Conservation (phyloP, 495 filamentous ascomycete genomes). For the Parathielavia appendiculata region DNA sequence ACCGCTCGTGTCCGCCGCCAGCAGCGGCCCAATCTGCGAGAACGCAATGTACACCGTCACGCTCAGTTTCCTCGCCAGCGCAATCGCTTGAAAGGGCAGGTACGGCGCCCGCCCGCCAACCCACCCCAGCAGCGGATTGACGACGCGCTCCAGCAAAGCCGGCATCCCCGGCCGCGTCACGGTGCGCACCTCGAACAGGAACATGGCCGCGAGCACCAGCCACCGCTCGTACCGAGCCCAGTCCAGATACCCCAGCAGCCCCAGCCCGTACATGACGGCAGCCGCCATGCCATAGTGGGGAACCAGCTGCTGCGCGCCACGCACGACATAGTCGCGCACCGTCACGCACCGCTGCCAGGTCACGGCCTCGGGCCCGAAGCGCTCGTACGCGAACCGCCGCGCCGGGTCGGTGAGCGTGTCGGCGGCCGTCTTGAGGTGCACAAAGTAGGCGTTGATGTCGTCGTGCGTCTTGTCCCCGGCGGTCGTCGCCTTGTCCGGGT, state of each 20-base stretch:
- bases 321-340: constrained; percentile 64
- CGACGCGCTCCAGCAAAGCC: constrained; percentile 48
- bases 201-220: constrained; percentile 61
- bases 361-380: constrained; percentile 75
- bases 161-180: constrained; percentile 63
- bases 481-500: constrained; percentile 69
- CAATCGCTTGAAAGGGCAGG: constrained; percentile 81
- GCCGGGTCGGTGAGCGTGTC: constrained; percentile 77
- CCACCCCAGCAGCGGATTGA: constrained; percentile 57
- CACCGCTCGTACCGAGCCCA: constrained; percentile 91
- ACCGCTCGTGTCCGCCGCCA: constrained; percentile 37
- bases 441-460: constrained; percentile 57
- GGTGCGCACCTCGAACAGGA: constrained; percentile 67
- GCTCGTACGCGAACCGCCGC: constrained; percentile 86
- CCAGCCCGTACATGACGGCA: constrained; percentile 59
- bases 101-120: constrained; percentile 51
- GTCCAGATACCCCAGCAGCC: constrained; percentile 73
- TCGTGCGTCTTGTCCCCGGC: constrained; percentile 15
- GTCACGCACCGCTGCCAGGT: constrained; percentile 58
- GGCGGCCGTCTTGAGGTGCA: constrained; percentile 74
- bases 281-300: constrained; percentile 64
- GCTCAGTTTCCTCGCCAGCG: constrained; percentile 67
- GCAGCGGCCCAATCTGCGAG: constrained; percentile 68
- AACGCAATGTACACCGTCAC: constrained; percentile 87
- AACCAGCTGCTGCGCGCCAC: constrained; percentile 52